Evolutionary conservation across 1,284 basidiomycete genomes (phyloP), one percentile per base, ranked within the genome.

Genomic region (Ceratobasidium sp.): DNA sequence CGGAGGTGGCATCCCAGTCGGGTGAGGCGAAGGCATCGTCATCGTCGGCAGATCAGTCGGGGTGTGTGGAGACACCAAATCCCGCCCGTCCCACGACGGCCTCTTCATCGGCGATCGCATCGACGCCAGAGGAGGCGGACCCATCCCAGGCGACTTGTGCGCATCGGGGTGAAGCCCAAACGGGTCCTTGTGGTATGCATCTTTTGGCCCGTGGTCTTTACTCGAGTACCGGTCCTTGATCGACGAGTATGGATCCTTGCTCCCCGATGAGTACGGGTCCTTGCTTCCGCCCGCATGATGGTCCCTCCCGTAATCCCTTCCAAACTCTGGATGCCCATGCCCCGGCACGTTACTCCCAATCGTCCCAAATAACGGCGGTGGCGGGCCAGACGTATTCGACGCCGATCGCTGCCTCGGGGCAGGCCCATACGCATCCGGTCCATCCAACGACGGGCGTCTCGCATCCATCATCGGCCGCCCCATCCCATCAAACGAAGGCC

Each of bases 351-450:
- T 27, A 8, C 15, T 38, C 29, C 58, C 58, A 22, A 62, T 40
- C n/a, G 58, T 50, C 13, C 58, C 58, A 5, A 34, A 47, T 5
- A 62, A 29, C 32, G 58, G 58, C 7, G 58, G 58, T 31, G 43
- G 58, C 3, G 29, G 7, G 17, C 31, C 10, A 29, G 32, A 38
- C 55, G 55, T 27, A 4, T 45, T 45, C 8, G 34, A 40, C 25
- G 35, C 55, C 6, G 58, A 25, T 10, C 58, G 58, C 25, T 27
- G 58, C 4, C 58, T 25, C 17, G 58, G 58, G 15, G 58, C 58
- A 50, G 58, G 58, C 1, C 58, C 43, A 34, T 62, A 62, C 27
- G 58, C 58, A 32, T 62, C 58, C 34, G 58, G 58, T 3, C 45
- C 45, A 22, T 58, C 56, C 15, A 58, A 29, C 38, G 56, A 58